Conservation (phyloP, 257 asterid genomes). For the Solanum chilense region DNA sequence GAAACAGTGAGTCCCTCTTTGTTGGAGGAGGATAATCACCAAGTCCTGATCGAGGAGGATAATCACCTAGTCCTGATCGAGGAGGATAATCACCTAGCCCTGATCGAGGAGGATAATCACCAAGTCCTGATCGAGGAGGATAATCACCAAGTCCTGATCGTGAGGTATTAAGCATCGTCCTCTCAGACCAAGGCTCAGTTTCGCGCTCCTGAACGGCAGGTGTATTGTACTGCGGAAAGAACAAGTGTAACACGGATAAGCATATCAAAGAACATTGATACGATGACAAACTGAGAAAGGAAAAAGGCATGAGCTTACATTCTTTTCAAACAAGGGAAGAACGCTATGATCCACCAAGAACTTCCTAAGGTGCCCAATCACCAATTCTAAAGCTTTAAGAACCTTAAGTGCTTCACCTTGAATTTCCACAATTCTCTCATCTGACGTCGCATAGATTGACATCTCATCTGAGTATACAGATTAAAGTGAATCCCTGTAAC, state of each 20-base stretch:
- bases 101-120: neutral
- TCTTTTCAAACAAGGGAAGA: constrained; percentile 76
- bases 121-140: neutral
- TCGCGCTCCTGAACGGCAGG: constrained; percentile 54
- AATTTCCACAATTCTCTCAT: constrained; percentile 76
- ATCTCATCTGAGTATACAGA: constrained; percentile 34
- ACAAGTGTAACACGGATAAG: neutral
- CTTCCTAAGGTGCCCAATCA: constrained; percentile 71
- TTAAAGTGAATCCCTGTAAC: neutral
- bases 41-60: neutral
- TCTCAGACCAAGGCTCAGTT: constrained; percentile 55
- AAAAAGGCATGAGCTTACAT: constrained; percentile 31
- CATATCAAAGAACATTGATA: neutral
- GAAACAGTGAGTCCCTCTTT: constrained; percentile 47
- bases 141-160: neutral
- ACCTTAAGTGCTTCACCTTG: constrained; percentile 83
- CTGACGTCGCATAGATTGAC: constrained; percentile 62
- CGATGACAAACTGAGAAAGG: neutral
- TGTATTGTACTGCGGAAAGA: constrained; percentile 35
- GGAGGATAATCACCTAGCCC: neutral
- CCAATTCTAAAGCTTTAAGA: constrained; percentile 72
- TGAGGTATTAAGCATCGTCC: neutral
- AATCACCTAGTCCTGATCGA: neutral
- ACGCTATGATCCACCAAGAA: constrained; percentile 82
- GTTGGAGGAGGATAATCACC: constrained; percentile 3